Evolutionary conservation across 495 filamentous ascomycete genomes (phyloP), one percentile per base, ranked within the genome.

Genomic region (Amniculicola lignicola): DNA sequence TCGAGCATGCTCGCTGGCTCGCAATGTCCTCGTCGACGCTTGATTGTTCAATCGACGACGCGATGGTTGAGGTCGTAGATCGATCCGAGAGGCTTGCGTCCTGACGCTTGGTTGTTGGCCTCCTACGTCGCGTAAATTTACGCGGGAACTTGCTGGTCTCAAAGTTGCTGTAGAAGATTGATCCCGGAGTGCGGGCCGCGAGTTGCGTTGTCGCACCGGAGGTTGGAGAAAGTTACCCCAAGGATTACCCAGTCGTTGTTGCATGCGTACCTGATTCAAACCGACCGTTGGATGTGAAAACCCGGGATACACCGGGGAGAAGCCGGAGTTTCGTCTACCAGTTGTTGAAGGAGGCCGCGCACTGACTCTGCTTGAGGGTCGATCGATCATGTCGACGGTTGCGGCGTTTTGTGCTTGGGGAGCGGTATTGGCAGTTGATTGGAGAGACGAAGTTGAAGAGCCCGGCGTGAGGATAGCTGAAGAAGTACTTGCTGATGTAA

Each of bases 151-250:
- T 3, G 56, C 46, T 22, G 66, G 49, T 16, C 66, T 53, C 12
- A 68, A 39, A 5, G 66, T 68, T 9, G 63, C 66, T 0, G 57
- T 64, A 14, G 66, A 68, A 6, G 66, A 53, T 55, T 68, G 66
- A n/a, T 68, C 63, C 23, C 64, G 50, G 1, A 68, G 48, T 11
- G 41, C 51, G 4, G 53, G 53, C 15, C 54, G 65, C 2, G 66
- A 66, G 21, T 36, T 63, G n/a, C 66, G 61, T 9, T 16, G 56
- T 16, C 63, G 46, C 6, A 57, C 42, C 21, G 56, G 54, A 15
- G 50, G 53, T 29, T 57, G 55, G 12, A 60, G 39, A 49, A 54
- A 64, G 24, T 62, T 35, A 7, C 51, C 56, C 54, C 57, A 62
- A 2, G 65, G 61, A 25, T 67, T 67, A 31, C 57, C 47, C 4